Conservation (phyloP, 805 yeast genomes). For the Cyberlindnera samutprakarnensis region DNA sequence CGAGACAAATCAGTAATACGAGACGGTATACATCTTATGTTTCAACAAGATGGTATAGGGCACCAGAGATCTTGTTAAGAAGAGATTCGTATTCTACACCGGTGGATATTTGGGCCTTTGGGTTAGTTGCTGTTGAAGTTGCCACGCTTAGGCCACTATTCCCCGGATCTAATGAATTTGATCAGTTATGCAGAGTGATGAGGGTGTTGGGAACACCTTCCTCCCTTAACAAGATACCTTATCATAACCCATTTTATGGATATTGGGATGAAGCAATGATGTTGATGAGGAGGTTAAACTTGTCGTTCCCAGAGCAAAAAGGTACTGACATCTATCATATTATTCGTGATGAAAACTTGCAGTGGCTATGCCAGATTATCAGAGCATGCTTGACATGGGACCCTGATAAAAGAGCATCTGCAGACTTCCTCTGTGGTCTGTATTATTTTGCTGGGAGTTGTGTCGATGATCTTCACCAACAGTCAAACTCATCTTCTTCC, state of each 20-base stretch:
- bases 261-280: slow-evolving; percentile 58
- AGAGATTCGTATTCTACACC: slow-evolving; percentile 57
- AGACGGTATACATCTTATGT: slow-evolving; percentile 67
- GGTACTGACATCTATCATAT: slow-evolving; percentile 43
- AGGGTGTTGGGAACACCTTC: slow-evolving; percentile 70
- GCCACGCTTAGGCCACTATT: slow-evolving; percentile 72
- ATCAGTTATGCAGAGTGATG: slow-evolving; percentile 67
- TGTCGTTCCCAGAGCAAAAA: slow-evolving; percentile 45
- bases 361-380: slow-evolving; percentile 30
- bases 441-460: slow-evolving; percentile 47
- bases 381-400: slow-evolving; percentile 66
- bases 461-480: slow-evolving; percentile 15
- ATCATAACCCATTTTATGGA: slow-evolving; percentile 54
- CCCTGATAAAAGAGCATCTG: slow-evolving; percentile 57
- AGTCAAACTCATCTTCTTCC: background rate
- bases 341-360: slow-evolving; percentile 37
- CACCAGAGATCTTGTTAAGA: slow-evolving; percentile 72
- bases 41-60: slow-evolving; percentile 80
- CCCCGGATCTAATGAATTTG: slow-evolving; percentile 75
- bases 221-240: slow-evolving; percentile 18
- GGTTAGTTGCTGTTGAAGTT: slow-evolving; percentile 66
- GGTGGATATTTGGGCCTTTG: slow-evolving; percentile 84
- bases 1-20: slow-evolving; percentile 48
- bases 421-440: slow-evolving; percentile 38
- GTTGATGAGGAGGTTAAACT: slow-evolving; percentile 47